Conservation (phyloP, 257 asterid genomes). For the Lavandula angustifolia region DNA sequence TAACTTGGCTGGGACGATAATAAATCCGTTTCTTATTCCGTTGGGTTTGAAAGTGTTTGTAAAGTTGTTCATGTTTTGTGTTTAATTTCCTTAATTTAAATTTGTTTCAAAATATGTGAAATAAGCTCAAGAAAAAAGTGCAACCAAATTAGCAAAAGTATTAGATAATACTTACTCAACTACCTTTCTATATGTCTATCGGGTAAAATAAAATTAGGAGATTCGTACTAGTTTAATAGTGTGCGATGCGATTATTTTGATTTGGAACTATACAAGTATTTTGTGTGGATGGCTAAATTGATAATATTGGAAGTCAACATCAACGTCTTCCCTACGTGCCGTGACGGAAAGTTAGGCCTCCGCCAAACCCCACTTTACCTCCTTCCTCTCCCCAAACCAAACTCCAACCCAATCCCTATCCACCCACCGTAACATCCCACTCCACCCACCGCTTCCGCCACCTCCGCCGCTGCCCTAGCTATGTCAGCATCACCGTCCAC, state of each 20-base stretch:
- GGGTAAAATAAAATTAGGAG: too few relatives aligned
- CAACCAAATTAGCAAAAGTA: too few relatives aligned
- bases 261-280: too few relatives aligned
- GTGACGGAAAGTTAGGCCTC: conserved; percentile 29
- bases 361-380: conserved; percentile 31
- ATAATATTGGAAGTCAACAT: conserved; percentile 23
- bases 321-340: conserved; percentile 29
- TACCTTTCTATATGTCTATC: too few relatives aligned
- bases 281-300: too few relatives aligned
- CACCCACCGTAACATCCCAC: conserved; percentile 24
- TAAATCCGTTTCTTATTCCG: background rate
- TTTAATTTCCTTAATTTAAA: too few relatives aligned
- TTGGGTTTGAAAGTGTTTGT: background rate
- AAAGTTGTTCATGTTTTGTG: too few relatives aligned
- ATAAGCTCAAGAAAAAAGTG: too few relatives aligned
- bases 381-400: conserved; percentile 10
- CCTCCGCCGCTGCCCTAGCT: conserved; percentile 34
- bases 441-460: conserved; percentile 33
- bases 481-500: conserved; percentile 47
- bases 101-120: too few relatives aligned
- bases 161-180: too few relatives aligned
- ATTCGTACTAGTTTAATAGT: too few relatives aligned
- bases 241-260: too few relatives aligned
- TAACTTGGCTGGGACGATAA: background rate
- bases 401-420: conserved; percentile 30